Evolutionary conservation across 2,329 filamentous ascomycete species (phyloP).

Genomic region (Peltaster fructicola): DNA sequence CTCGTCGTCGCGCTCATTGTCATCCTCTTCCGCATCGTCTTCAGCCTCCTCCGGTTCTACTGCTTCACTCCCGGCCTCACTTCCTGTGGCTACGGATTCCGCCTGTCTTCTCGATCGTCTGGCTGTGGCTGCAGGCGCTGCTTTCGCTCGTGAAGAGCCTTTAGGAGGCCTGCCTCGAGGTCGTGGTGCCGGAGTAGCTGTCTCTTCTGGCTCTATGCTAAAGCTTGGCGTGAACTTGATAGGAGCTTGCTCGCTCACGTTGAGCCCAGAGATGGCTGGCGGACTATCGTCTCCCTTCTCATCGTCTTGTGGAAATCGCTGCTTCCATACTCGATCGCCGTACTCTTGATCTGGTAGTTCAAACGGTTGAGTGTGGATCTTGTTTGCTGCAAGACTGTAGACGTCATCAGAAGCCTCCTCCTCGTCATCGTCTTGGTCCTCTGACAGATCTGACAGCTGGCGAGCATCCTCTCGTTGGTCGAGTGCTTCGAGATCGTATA

Average conservation of each 20-base stretch:
- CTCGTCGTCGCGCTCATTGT: slow-evolving; percentile 10
- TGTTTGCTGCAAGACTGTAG: slow-evolving; percentile 18
- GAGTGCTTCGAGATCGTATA: slow-evolving; percentile 73
- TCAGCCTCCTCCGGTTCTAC: slow-evolving; percentile 10
- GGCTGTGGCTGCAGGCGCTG: too few relatives aligned
- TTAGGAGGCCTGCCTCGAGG: too few relatives aligned
- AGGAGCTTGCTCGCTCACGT: slow-evolving; percentile 15
- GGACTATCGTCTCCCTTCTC: slow-evolving; percentile 11
- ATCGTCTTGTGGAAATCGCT: slow-evolving; percentile 13
- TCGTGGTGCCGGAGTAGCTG: too few relatives aligned
- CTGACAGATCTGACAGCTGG: slow-evolving; percentile 28
- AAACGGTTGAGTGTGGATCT: slow-evolving; percentile 24
- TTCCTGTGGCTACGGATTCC: slow-evolving; percentile 12
- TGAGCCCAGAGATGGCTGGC: slow-evolving; percentile 14
- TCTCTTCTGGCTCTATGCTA: slow-evolving; percentile 13
- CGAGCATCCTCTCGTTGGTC: slow-evolving; percentile 61
- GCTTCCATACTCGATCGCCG: slow-evolving; percentile 25
- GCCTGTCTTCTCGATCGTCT: slow-evolving; percentile 13
- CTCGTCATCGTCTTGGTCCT: slow-evolving; percentile 21
- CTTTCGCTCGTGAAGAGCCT: too few relatives aligned
- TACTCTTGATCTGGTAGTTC: slow-evolving; percentile 23
- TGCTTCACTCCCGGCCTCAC: slow-evolving; percentile 8
- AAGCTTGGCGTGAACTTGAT: slow-evolving; percentile 16
- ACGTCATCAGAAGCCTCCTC: slow-evolving; percentile 21
- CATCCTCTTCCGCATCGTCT: slow-evolving; percentile 10